Conservation (phyloP, 2,329 filamentous ascomycete genomes). For the Dendrostoma leiphaemia region DNA sequence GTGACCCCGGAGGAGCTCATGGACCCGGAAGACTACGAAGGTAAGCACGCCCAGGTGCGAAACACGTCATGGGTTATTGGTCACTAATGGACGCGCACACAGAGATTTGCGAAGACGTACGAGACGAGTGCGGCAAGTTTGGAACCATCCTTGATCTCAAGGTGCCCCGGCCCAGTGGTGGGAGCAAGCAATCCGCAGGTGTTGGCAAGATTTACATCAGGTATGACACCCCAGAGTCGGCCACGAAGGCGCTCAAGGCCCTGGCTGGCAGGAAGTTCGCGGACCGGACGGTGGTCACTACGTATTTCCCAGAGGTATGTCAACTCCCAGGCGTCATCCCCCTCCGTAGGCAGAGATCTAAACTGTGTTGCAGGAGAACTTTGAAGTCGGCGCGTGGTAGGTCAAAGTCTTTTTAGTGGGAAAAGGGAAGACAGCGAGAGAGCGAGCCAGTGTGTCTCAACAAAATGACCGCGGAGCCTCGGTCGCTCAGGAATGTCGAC, state of each 20-base stretch:
- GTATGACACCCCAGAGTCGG: conserved; percentile 74
- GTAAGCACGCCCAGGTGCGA: conserved; percentile 45
- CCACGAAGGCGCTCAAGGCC: conserved; percentile 82
- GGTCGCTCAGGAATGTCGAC: too few relatives aligned
- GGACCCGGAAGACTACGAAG: conserved; percentile 93
- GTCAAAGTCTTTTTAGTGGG: too few relatives aligned
- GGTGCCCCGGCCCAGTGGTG: conserved; percentile 82
- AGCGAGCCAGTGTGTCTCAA: too few relatives aligned
- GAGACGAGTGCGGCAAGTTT: conserved; percentile 90
- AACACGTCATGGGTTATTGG: background rate
- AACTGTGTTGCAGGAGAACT: conserved; percentile 68
- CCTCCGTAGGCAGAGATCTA: background rate
- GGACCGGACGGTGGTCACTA: conserved; percentile 92
- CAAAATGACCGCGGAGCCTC: too few relatives aligned
- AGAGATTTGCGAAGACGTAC: conserved; percentile 97
- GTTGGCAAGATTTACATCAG: conserved; percentile 99
- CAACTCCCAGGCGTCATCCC: background rate
- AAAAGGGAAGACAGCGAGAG: too few relatives aligned
- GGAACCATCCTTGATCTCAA: conserved; percentile 86
- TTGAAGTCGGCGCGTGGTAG: conserved; percentile 88
- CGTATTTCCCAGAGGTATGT: conserved; percentile 88
- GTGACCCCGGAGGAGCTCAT: conserved; percentile 93
- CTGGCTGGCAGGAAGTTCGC: conserved; percentile 94
- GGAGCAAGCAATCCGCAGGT: conserved; percentile 78
- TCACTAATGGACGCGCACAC: background rate